phyloP scores from a whole-genome alignment of 805 yeast species.

The Candida tammaniensis region DNA sequence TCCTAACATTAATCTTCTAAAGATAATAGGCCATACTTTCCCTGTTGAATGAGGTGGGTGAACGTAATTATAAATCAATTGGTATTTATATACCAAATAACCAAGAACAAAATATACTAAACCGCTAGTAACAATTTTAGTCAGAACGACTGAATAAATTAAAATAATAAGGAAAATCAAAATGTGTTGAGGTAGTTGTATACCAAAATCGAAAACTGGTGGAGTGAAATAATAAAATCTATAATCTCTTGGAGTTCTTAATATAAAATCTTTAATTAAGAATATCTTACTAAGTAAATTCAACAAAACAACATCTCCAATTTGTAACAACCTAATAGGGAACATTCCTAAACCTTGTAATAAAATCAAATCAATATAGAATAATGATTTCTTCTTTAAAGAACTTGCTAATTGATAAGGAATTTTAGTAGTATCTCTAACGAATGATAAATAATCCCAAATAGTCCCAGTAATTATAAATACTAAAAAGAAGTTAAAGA shows the following conservation, averaged over 20 bases:
- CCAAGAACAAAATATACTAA: conserved; percentile 55
- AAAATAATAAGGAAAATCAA: conserved; percentile 56
- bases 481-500: conserved; percentile 59
- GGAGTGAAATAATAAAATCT: conserved; percentile 54
- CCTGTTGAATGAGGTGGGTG: conserved; percentile 68
- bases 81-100: conserved; percentile 60
- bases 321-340: conserved; percentile 54
- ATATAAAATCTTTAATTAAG: conserved; percentile 36
- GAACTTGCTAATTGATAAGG: conserved; percentile 55
- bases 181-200: conserved; percentile 60
- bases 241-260: conserved; percentile 51
- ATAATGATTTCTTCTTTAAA: conserved; percentile 49
- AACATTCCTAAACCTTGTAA: conserved; percentile 70
- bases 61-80: conserved; percentile 56
- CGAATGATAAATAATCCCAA: conserved; percentile 55
- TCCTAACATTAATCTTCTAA: conserved; percentile 54
- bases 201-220: conserved; percentile 57
- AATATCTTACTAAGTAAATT: conserved; percentile 38
- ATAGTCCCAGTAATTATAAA: conserved; percentile 62
- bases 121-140: conserved; percentile 59
- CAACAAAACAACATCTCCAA: conserved; percentile 50
- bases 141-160: conserved; percentile 59
- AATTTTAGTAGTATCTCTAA: conserved; percentile 57
- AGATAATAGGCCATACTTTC: conserved; percentile 64
- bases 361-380: conserved; percentile 59